These are phyloP conservation scores for Chytriomyces hyalinus DNA, from an alignment of 192 early-diverging fungal species.

Conservation along the genomic window DNA sequence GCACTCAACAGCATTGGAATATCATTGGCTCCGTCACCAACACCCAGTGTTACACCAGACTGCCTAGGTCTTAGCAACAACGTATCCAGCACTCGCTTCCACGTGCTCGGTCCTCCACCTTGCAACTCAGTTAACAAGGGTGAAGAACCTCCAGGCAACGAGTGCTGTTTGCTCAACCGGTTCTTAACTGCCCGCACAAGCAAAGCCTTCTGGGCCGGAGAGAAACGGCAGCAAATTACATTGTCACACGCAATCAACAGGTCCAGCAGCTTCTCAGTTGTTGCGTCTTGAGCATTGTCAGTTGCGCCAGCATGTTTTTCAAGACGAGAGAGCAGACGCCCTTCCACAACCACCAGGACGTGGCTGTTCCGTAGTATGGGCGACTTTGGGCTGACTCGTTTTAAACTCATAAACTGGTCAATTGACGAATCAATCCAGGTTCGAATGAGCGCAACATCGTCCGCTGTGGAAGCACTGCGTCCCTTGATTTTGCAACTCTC, in stretches of 20 bases:
- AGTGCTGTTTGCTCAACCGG: slow-evolving; percentile 19
- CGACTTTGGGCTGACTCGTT: slow-evolving; percentile 1
- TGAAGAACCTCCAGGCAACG: neutral
- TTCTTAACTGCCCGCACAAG: slow-evolving; percentile 63
- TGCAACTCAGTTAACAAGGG: neutral
- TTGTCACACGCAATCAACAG: slow-evolving; percentile 76
- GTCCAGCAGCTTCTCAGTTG: slow-evolving; percentile 65
- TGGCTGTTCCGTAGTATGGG: neutral
- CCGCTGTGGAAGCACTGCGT: slow-evolving; percentile 27
- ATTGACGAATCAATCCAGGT: slow-evolving; percentile 39
- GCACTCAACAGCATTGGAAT: slow-evolving; percentile 96
- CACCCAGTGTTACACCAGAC: slow-evolving; percentile 78
- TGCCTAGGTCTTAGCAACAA: slow-evolving; percentile 30
- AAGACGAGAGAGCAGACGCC: slow-evolving; percentile 46
- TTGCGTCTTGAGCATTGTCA: slow-evolving; percentile 27
- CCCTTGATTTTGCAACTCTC: slow-evolving; percentile 37
- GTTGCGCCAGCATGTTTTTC: slow-evolving; percentile 52
- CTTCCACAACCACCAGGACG: slow-evolving; percentile 40
- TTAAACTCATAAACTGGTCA: neutral
- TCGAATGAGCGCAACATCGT: slow-evolving; percentile 35
- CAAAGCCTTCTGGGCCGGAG: slow-evolving; percentile 87
- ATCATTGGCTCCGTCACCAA: slow-evolving; percentile 95
- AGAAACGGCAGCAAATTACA: slow-evolving; percentile 91
- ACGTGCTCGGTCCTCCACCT: neutral
- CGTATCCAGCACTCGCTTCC: neutral